Conservation (phyloP, 495 filamentous ascomycete species). For the Neurospora discreta region DNA sequence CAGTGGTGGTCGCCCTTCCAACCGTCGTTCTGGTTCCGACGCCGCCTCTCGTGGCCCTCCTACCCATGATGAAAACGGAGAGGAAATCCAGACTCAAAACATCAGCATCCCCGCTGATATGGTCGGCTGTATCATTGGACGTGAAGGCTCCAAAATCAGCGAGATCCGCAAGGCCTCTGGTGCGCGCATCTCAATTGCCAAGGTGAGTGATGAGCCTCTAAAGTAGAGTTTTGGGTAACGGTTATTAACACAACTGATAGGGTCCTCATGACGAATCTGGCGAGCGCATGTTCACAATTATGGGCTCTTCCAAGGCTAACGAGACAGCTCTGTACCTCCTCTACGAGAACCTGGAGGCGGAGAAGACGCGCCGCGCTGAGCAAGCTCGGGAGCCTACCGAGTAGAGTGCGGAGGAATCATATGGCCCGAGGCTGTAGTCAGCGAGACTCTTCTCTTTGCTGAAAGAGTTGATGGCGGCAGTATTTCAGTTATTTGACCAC, state of each 20-base stretch:
- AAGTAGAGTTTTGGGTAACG: too few relatives aligned
- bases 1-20: constrained; percentile 47
- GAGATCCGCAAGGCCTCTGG: constrained; percentile 95
- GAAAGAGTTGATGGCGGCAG: neutral
- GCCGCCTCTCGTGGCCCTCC: constrained; percentile 59
- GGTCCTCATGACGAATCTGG: constrained; percentile 94
- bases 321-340: constrained; percentile 92
- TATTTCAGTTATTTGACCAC: neutral
- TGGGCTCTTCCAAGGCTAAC: constrained; percentile 81
- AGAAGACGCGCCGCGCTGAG: constrained; percentile 93
- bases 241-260: constrained; percentile 11
- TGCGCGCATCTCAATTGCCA: constrained; percentile 95
- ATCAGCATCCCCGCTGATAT: constrained; percentile 99
- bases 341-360: constrained; percentile 97
- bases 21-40: constrained; percentile 75
- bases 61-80: constrained; percentile 85
- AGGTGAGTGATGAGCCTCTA: constrained; percentile 34
- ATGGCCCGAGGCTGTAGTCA: constrained; percentile 18
- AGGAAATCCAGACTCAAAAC: constrained; percentile 96
- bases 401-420: constrained; percentile 39
- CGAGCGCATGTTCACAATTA: constrained; percentile 99
- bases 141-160: constrained; percentile 88
- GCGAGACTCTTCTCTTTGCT: constrained; percentile 8
- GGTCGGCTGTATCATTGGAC: constrained; percentile 98
- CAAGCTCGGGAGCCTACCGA: constrained; percentile 41